phyloP scores from a whole-genome alignment of 1,139 yeast genomes.

The Schwanniomyces etchellsii region DNA sequence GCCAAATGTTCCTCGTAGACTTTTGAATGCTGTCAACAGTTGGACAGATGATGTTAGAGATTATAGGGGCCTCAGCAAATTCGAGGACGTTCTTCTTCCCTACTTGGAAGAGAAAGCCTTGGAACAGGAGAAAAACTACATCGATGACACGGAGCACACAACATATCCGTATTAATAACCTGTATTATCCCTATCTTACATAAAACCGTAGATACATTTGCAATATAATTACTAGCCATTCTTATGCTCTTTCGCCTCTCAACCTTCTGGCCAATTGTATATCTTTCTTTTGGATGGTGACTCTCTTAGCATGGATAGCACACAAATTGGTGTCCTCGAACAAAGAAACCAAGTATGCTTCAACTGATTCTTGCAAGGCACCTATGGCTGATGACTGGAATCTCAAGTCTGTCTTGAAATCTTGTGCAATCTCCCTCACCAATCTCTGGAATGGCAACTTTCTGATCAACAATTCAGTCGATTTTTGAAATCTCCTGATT shows the following conservation, averaged over 20 bases:
- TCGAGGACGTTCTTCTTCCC: constrained; percentile 49
- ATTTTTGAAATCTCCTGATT: constrained; percentile 97
- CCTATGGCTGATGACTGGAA: constrained; percentile 98
- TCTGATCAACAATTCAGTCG: constrained; percentile 93
- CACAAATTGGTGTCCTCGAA: constrained; percentile 97
- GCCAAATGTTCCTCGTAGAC: constrained; percentile 54
- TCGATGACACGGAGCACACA: constrained; percentile 30
- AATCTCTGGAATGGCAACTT: constrained; percentile 98
- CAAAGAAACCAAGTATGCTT: constrained; percentile 85
- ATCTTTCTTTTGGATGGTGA: constrained; percentile 98
- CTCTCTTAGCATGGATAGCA: constrained; percentile 99
- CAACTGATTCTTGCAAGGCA: constrained; percentile 98
- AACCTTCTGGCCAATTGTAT: constrained; percentile 98
- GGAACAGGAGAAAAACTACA: constrained; percentile 47
- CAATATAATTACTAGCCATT: constrained; percentile 1
- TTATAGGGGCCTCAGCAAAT: constrained; percentile 53
- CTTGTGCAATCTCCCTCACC: constrained; percentile 96
- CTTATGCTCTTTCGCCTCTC: constrained; percentile 88
- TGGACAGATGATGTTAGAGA: constrained; percentile 57
- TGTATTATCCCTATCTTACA: background rate
- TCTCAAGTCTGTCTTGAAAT: constrained; percentile 95
- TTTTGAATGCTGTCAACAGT: constrained; percentile 50
- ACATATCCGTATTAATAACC: constrained; percentile 34
- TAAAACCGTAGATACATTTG: background rate
- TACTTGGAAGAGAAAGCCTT: constrained; percentile 45